Evolutionary conservation across 306 rosid species (phyloP), one percentile per base, ranked within the genome.

Genomic region (Aeschynomene evenia): DNA sequence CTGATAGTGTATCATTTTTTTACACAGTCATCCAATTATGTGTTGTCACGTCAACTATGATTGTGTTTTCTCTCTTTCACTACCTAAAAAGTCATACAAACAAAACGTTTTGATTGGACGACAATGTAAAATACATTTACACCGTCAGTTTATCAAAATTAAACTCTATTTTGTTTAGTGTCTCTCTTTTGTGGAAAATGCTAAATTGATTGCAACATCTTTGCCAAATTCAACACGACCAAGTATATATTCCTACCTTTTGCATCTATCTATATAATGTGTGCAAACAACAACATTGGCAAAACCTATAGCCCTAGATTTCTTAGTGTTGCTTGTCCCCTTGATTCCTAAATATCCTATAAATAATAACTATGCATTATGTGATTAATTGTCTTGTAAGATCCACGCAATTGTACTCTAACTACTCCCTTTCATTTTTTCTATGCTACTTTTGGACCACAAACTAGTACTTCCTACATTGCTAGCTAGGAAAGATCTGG

Each of bases 261-360:
- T 63, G 7, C 6, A 14, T 51, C 39, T 9, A 24, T n/a, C n/a
- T n/a, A 63, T 45, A 22, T n/a, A n/a, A n/a, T 58, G 76, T 65
- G 54, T 50, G 34, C 77, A 70, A 43, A 63, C 56, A 26, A 63
- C 56, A 26, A 23, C 10, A 39, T 2, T 5, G 15, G 21, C 42
- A 56, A 73, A 15, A 13, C 55, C 73, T 65, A 57, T 52, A 23
- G 56, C 62, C 16, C 77, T 50, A 73, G 5, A 46, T 29, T 70
- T 52, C 28, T 6, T 77, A 68, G 79, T 53, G 62, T 62, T 77
- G 63, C 46, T 72, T 72, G 72, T 62, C 67, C 75, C 68, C 13
- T n/a, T 71, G 40, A 45, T 71, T 77, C 67, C 65, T 43, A 40
- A 18, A 77, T 9, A 11, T 64, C 79, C 60, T 49, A 39, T 70